phyloP scores from a whole-genome alignment of 73 alveolate species.

The Paramecium tetraurelia region DNA sequence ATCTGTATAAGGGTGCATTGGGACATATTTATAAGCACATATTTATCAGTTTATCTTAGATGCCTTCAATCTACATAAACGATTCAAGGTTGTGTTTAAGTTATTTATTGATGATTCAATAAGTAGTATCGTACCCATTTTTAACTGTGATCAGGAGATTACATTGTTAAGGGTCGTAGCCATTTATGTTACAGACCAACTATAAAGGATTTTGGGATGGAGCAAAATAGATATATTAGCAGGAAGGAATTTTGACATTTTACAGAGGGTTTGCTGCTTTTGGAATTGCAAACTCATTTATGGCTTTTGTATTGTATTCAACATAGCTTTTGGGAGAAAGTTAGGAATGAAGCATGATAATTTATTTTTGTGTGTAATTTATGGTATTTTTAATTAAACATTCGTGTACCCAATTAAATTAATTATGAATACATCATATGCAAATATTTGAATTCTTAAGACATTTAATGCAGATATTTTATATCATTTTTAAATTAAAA shows the following conservation, averaged over 20 bases:
- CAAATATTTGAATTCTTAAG: background rate
- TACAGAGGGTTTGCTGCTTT: background rate
- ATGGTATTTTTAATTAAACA: background rate
- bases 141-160: constrained; percentile 16
- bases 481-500: background rate
- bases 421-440: background rate
- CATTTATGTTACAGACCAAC: background rate
- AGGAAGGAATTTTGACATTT: background rate
- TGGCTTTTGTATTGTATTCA: background rate
- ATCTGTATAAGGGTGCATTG: background rate
- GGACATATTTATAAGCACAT: constrained; percentile 3
- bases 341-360: background rate
- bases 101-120: background rate
- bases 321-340: constrained; percentile 18
- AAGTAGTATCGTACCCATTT: background rate
- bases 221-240: background rate
- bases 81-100: background rate
- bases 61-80: background rate
- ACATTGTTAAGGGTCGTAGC: background rate
- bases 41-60: background rate
- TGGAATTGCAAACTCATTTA: background rate
- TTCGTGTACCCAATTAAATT: background rate
- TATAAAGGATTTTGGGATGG: background rate
- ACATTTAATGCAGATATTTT: background rate
- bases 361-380: background rate